These are phyloP conservation scores for Blastomyces emzantsi DNA, from an alignment of 2,329 filamentous ascomycete species.

Conservation along the genomic window DNA sequence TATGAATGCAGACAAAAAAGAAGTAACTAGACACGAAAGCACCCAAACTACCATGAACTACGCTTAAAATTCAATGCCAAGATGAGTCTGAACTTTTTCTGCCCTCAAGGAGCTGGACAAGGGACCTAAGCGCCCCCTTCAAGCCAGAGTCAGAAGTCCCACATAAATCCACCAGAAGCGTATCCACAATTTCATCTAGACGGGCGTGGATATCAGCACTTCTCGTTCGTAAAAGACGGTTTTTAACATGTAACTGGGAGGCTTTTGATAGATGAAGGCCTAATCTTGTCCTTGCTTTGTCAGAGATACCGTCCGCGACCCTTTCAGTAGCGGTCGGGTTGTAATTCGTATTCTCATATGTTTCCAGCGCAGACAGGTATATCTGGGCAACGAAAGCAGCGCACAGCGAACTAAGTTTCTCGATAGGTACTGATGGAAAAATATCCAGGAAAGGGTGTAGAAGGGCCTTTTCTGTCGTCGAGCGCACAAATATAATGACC, in stretches of 20 bases:
- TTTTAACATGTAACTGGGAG: conserved; percentile 23
- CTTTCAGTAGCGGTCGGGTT: conserved; percentile 6
- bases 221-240: conserved; percentile 25
- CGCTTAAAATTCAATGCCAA: background rate
- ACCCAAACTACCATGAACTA: background rate
- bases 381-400: conserved; percentile 32
- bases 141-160: conserved; percentile 28
- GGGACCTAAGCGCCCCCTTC: conserved; percentile 30
- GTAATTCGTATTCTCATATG: conserved; percentile 20
- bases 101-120: conserved; percentile 32
- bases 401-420: conserved; percentile 30
- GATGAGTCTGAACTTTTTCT: conserved; percentile 15
- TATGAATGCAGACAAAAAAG: background rate
- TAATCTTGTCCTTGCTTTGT: conserved; percentile 27
- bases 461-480: conserved; percentile 30
- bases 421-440: conserved; percentile 28
- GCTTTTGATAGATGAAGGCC: conserved; percentile 25
- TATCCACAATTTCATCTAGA: conserved; percentile 30
- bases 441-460: conserved; percentile 30
- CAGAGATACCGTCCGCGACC: conserved; percentile 24
- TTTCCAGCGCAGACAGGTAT: conserved; percentile 28
- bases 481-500: conserved; percentile 31
- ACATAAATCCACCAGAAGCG: conserved; percentile 29
- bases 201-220: conserved; percentile 25
- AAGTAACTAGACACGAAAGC: background rate